phyloP scores from a whole-genome alignment of 495 filamentous ascomycete genomes.

The Hypoxylon perforatum region DNA sequence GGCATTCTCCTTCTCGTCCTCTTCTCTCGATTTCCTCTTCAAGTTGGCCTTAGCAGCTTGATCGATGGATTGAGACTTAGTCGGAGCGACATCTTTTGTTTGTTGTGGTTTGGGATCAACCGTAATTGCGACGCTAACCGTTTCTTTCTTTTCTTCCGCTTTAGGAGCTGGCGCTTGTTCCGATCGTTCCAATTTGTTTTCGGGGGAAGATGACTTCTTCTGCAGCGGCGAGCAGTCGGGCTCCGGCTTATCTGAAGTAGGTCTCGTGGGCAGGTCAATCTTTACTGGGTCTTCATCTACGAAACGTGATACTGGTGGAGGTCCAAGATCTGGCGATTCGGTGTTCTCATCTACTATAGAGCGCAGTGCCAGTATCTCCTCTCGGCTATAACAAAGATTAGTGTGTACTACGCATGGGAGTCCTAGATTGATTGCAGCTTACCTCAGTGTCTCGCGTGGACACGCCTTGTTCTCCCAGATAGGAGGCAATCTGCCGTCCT shows the following conservation, averaged over 20 bases:
- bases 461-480: conserved; percentile 86
- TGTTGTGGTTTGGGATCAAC: conserved; percentile 23
- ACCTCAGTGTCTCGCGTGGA: conserved; percentile 80
- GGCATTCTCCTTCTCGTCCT: conserved; percentile 50
- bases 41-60: conserved; percentile 41
- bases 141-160: conserved; percentile 31
- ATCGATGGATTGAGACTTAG: conserved; percentile 14
- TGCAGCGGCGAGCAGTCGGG: conserved; percentile 33
- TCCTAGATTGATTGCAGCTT: conserved; percentile 42
- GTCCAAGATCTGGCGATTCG: conserved; percentile 74
- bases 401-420: conserved; percentile 8
- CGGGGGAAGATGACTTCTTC: conserved; percentile 25
- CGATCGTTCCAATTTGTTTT: conserved; percentile 31
- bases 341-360: conserved; percentile 59
- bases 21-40: conserved; percentile 47
- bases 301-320: conserved; percentile 71
- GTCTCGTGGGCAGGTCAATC: conserved; percentile 54
- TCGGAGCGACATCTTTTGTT: conserved; percentile 37
- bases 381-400: conserved; percentile 49
- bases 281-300: conserved; percentile 72
- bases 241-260: conserved; percentile 20
- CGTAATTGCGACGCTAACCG: not conserved
- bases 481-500: conserved; percentile 77
- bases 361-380: conserved; percentile 61
- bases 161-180: conserved; percentile 28